phyloP scores from a whole-genome alignment of 352 stramenopile genomes.

The Pythium dissimile region DNA sequence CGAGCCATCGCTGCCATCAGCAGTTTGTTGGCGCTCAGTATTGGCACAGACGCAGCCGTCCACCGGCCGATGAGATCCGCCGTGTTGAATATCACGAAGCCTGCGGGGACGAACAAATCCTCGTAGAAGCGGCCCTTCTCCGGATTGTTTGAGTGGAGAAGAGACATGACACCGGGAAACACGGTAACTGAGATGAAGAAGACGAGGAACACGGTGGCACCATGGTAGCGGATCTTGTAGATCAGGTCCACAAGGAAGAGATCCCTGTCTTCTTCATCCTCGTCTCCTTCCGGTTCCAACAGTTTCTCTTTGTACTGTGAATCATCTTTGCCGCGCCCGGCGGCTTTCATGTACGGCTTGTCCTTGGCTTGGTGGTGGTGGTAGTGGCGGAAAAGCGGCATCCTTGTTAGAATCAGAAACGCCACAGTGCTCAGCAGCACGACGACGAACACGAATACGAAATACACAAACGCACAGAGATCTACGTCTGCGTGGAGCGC shows the following conservation, averaged over 20 bases:
- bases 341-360: slow-evolving; percentile 15
- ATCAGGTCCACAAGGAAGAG: slow-evolving; percentile 22
- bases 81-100: slow-evolving; percentile 76
- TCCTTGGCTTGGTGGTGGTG: slow-evolving; percentile 22
- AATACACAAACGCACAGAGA: slow-evolving; percentile 75
- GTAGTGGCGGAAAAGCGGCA: slow-evolving; percentile 70
- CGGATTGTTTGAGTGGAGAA: slow-evolving; percentile 56
- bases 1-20: slow-evolving; percentile 39
- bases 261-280: slow-evolving; percentile 17
- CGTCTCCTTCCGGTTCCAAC: slow-evolving; percentile 2
- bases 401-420: slow-evolving; percentile 55
- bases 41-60: slow-evolving; percentile 34
- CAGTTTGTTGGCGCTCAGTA: slow-evolving; percentile 30
- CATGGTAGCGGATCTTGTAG: slow-evolving; percentile 54
- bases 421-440: slow-evolving; percentile 49
- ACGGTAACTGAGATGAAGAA: slow-evolving; percentile 75
- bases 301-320: slow-evolving; percentile 7
- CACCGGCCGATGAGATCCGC: slow-evolving; percentile 69
- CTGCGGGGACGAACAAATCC: slow-evolving; percentile 72
- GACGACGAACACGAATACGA: slow-evolving; percentile 67
- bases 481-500: slow-evolving; percentile 39
- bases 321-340: not conserved
- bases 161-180: slow-evolving; percentile 74
- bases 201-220: slow-evolving; percentile 58
- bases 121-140: slow-evolving; percentile 43